Evolutionary conservation across 345 rosid species (phyloP).

Genomic region (Limnanthes douglasii): DNA sequence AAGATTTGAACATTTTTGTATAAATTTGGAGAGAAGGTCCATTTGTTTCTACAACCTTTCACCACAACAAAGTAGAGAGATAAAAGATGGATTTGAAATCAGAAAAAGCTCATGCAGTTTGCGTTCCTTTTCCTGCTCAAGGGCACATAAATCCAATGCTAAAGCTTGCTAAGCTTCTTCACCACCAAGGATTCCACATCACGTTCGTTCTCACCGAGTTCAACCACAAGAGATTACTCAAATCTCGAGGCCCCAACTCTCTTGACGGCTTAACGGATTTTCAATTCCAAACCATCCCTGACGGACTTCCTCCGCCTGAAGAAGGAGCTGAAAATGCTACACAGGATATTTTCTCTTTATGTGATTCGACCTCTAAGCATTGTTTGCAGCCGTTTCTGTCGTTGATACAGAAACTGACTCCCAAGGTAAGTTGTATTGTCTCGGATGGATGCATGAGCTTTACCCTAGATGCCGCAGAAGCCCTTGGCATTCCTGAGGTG

Average conservation of each 20-base stretch:
- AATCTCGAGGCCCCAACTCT: slow-evolving; percentile 13
- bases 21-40: too few species aligned
- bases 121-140: slow-evolving; percentile 27
- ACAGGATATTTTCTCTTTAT: slow-evolving; percentile 15
- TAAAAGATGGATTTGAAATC: background rate
- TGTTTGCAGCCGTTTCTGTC: slow-evolving; percentile 8
- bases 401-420: slow-evolving; percentile 12
- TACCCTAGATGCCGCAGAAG: slow-evolving; percentile 13
- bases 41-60: too few species aligned
- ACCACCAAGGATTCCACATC: slow-evolving; percentile 19
- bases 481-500: slow-evolving; percentile 10
- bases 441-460: slow-evolving; percentile 20
- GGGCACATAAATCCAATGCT: slow-evolving; percentile 37
- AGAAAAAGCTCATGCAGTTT: slow-evolving; percentile 19
- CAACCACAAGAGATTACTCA: slow-evolving; percentile 18
- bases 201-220: slow-evolving; percentile 28
- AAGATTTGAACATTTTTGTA: too few species aligned
- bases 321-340: slow-evolving; percentile 9
- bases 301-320: slow-evolving; percentile 24
- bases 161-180: slow-evolving; percentile 24
- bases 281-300: slow-evolving; percentile 20
- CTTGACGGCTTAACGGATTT: slow-evolving; percentile 15
- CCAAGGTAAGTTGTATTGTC: slow-evolving; percentile 21
- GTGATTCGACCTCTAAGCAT: slow-evolving; percentile 10
- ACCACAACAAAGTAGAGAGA: background rate